Percentiles rank a stretch among this genome's conserved stretches.
Evolutionary conservation across 768 basidiomycete species (phyloP).

Genomic region (Leccinum imitatum): DNA sequence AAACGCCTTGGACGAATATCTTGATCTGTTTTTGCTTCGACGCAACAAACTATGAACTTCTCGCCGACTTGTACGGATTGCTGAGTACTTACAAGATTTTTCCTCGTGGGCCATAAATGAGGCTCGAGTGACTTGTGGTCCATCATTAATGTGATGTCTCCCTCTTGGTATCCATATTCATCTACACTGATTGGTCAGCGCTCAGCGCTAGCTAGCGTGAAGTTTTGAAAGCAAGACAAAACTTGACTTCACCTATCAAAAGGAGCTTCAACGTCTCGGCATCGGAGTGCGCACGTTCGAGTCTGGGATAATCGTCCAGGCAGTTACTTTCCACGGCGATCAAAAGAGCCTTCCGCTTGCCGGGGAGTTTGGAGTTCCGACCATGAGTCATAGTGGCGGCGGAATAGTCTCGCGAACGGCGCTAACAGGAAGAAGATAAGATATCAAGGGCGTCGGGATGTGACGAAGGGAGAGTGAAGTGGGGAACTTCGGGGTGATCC

Average conservation of each 20-base stretch:
- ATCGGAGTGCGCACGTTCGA: slow-evolving; percentile 17
- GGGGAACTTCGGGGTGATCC: neutral
- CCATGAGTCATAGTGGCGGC: slow-evolving; percentile 7
- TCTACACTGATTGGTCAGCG: slow-evolving; percentile 16
- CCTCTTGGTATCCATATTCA: slow-evolving; percentile 36
- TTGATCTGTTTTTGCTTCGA: slow-evolving; percentile 42
- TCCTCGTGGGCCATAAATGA: slow-evolving; percentile 39
- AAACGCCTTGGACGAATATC: slow-evolving; percentile 43
- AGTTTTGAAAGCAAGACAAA: neutral
- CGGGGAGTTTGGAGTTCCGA: neutral
- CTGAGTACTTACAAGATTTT: slow-evolving; percentile 42
- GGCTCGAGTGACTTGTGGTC: slow-evolving; percentile 29
- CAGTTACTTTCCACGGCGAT: slow-evolving; percentile 19
- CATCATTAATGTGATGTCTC: slow-evolving; percentile 45
- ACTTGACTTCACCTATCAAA: slow-evolving; percentile 22
- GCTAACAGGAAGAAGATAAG: slow-evolving; percentile 13
- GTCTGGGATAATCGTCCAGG: neutral
- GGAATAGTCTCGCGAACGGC: no score
- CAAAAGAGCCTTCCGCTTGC: slow-evolving; percentile 22
- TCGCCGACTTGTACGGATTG: neutral
- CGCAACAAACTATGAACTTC: neutral
- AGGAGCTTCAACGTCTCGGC: slow-evolving; percentile 16
- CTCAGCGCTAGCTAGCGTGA: no score
- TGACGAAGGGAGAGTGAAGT: neutral
- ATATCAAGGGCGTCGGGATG: neutral